phyloP scores from a whole-genome alignment of 768 basidiomycete genomes.

The Termitomyces sp. region DNA sequence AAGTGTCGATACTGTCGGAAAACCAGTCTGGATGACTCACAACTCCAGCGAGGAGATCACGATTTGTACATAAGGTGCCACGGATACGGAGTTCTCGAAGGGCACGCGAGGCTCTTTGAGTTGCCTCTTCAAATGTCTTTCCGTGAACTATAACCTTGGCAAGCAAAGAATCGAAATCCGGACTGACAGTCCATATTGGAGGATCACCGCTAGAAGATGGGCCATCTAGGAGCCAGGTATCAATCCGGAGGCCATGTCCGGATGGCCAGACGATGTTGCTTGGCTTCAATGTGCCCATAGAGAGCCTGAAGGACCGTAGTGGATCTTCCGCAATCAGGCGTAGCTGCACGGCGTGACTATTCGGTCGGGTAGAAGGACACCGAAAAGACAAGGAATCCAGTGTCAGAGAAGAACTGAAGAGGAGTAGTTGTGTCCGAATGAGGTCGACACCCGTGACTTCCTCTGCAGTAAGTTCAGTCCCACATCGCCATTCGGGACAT shows the following conservation, averaged over 20 bases:
- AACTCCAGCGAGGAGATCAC: slow-evolving; percentile 27
- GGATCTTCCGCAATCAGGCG: slow-evolving; percentile 91
- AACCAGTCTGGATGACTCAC: slow-evolving; percentile 28
- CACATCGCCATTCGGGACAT: not conserved
- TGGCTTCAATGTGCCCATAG: slow-evolving; percentile 79
- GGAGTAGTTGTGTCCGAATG: slow-evolving; percentile 85
- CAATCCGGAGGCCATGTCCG: slow-evolving; percentile 83
- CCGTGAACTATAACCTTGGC: slow-evolving; percentile 84
- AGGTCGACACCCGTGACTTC: slow-evolving; percentile 89
- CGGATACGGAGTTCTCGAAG: slow-evolving; percentile 79
- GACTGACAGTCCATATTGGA: slow-evolving; percentile 36
- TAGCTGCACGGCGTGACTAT: slow-evolving; percentile 81
- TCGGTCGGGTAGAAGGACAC: slow-evolving; percentile 63
- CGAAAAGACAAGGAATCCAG: slow-evolving; percentile 67
- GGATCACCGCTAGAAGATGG: slow-evolving; percentile 42
- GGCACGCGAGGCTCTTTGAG: slow-evolving; percentile 79
- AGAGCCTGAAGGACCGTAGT: slow-evolving; percentile 70
- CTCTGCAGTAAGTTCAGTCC: slow-evolving; percentile 41
- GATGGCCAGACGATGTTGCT: slow-evolving; percentile 68
- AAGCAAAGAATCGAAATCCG: slow-evolving; percentile 85
- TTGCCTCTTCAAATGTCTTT: slow-evolving; percentile 77
- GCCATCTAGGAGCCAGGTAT: slow-evolving; percentile 79
- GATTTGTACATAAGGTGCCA: slow-evolving; percentile 39
- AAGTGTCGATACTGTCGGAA: slow-evolving; percentile 26
- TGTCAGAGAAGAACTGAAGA: slow-evolving; percentile 66